Evolutionary conservation across 2,329 filamentous ascomycete genomes (phyloP).

Genomic region (Camillea tinctor): DNA sequence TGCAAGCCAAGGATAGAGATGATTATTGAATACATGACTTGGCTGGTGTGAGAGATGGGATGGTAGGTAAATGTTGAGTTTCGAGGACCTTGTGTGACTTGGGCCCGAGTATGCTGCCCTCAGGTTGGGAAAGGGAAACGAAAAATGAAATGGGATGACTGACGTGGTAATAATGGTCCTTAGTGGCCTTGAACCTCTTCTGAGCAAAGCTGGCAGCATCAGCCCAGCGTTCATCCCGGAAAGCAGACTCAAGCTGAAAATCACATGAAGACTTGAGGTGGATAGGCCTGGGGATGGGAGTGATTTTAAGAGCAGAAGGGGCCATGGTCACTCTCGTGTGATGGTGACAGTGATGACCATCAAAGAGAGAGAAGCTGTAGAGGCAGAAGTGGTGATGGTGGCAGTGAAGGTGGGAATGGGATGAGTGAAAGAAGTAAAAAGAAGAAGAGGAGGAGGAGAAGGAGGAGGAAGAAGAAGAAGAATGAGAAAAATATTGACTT

Average conservation of each 20-base stretch:
- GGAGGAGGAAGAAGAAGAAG: background rate
- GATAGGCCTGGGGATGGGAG: constrained; percentile 7
- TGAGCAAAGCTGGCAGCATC: constrained; percentile 51
- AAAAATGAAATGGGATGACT: background rate
- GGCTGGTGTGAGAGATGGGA: too few relatives aligned
- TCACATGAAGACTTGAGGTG: constrained; percentile 15
- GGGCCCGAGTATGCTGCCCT: too few relatives aligned
- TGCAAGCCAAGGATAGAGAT: too few relatives aligned
- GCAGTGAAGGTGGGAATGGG: too few relatives aligned
- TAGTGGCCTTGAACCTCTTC: constrained; percentile 47
- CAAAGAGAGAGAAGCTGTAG: background rate
- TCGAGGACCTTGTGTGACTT: background rate
- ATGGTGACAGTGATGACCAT: background rate
- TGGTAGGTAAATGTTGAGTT: too few relatives aligned
- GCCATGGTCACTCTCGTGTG: too few relatives aligned
- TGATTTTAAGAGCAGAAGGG: constrained; percentile 1
- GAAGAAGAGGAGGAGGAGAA: background rate
- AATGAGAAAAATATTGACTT: background rate
- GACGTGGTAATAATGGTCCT: constrained; percentile 58
- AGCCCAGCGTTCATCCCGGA: constrained; percentile 53
- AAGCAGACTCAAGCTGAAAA: constrained; percentile 54
- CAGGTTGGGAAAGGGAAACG: too few relatives aligned
- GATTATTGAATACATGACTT: background rate
- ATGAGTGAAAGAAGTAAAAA: background rate
- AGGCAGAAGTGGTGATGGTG: background rate